Evolutionary conservation across 164 flowering plant genomes (phyloP).

Genomic region (Nymphaea thermarum): DNA sequence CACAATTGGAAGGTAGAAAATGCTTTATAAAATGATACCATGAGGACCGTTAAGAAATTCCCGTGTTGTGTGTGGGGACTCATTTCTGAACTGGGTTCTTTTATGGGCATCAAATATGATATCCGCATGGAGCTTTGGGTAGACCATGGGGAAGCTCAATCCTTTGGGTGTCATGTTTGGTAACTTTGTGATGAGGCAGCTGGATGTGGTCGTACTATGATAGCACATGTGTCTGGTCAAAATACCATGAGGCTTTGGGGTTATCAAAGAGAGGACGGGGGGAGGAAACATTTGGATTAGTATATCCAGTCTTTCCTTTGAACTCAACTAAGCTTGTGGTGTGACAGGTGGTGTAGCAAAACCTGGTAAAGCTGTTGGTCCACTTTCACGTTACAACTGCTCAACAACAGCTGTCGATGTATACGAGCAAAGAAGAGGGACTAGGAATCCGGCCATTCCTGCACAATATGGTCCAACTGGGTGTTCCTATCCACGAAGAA

Average conservation of each 20-base stretch:
- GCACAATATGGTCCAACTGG: slow-evolving; percentile 39
- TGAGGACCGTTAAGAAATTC: no score
- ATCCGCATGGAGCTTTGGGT: neutral
- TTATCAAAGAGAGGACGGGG: no score
- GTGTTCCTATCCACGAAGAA: slow-evolving; percentile 63
- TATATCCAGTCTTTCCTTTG: no score
- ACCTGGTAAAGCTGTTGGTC: slow-evolving; percentile 84
- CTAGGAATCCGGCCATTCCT: slow-evolving; percentile 39
- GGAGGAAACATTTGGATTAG: no score
- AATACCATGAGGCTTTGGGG: no score
- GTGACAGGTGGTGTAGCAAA: slow-evolving; percentile 52
- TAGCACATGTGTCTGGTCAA: no score
- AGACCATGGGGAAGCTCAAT: neutral
- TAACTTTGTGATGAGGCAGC: neutral
- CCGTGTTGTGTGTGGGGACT: no score
- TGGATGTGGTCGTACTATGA: neutral
- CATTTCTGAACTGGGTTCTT: no score
- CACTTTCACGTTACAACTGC: slow-evolving; percentile 62
- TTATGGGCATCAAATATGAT: no score
- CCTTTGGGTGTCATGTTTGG: neutral
- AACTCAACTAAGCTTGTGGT: neutral
- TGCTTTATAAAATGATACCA: no score
- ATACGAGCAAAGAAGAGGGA: slow-evolving; percentile 50
- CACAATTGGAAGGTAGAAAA: no score
- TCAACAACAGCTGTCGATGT: slow-evolving; percentile 43